Evolutionary conservation across 73 alveolate species (phyloP).

Genomic region (Uronychia setigera): DNA sequence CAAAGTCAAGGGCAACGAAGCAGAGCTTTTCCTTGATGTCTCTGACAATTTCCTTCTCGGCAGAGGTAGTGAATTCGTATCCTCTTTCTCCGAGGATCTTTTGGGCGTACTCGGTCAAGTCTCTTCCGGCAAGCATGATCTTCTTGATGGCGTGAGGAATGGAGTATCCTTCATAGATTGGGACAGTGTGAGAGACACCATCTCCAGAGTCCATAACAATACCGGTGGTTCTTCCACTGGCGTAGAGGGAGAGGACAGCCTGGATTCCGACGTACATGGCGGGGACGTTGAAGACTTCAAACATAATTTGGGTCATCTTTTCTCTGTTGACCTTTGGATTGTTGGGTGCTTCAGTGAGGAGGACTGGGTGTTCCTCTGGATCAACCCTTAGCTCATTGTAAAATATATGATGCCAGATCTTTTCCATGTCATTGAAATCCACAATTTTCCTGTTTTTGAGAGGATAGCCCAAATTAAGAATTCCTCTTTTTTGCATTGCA

Average conservation of each 20-base stretch:
- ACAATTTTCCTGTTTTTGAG: not conserved
- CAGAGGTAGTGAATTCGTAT: slow-evolving; percentile 61
- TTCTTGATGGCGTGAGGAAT: slow-evolving; percentile 59
- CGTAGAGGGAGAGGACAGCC: slow-evolving; percentile 63
- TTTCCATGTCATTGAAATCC: too few species aligned
- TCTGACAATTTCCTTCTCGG: slow-evolving; percentile 71
- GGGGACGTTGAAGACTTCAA: slow-evolving; percentile 89
- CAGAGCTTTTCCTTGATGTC: slow-evolving; percentile 68
- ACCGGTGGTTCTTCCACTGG: slow-evolving; percentile 77
- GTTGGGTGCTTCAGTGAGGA: slow-evolving; percentile 89
- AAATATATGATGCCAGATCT: too few species aligned
- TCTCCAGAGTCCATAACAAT: slow-evolving; percentile 79
- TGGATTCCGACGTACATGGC: slow-evolving; percentile 64
- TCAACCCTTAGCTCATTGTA: too few species aligned
- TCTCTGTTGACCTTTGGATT: slow-evolving; percentile 88
- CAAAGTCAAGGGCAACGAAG: slow-evolving; percentile 46
- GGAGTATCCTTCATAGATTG: slow-evolving; percentile 75
- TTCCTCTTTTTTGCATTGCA: too few species aligned
- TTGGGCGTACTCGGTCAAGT: slow-evolving; percentile 38
- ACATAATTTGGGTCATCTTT: slow-evolving; percentile 91
- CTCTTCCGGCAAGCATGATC: slow-evolving; percentile 73
- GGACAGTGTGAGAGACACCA: slow-evolving; percentile 71
- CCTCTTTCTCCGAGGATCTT: slow-evolving; percentile 54
- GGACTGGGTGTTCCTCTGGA: slow-evolving; percentile 83
- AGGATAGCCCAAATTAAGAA: not conserved